phyloP scores from a whole-genome alignment of 306 rosid species.

The Gastrolobium villosum region DNA sequence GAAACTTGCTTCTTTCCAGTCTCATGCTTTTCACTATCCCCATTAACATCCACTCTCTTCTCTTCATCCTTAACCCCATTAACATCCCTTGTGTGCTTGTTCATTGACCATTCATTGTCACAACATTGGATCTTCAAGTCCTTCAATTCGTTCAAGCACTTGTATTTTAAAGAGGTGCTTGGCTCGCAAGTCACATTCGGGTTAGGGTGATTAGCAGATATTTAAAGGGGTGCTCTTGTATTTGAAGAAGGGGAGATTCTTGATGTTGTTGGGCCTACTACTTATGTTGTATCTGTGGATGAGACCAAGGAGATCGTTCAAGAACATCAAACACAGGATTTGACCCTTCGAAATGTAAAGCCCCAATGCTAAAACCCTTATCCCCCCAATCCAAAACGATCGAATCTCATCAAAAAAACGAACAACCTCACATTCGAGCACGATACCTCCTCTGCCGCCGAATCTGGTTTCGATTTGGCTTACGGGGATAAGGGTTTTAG shows the following conservation, averaged over 20 bases:
- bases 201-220: constrained; percentile 75
- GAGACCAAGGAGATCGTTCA: constrained; percentile 79
- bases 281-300: constrained; percentile 87
- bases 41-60: constrained; percentile 20
- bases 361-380: no score
- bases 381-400: constrained; percentile 75
- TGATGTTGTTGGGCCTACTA: constrained; percentile 80
- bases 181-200: constrained; percentile 89
- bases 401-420: no score
- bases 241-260: constrained; percentile 82
- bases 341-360: no score
- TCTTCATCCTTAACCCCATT: no score
- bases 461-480: no score
- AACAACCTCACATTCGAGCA: constrained; percentile 59
- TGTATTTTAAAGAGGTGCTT: no score
- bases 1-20: constrained; percentile 47
- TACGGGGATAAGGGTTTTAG: no score
- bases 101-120: no score
- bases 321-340: no score
- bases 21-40: constrained; percentile 43
- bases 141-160: constrained; percentile 65
- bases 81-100: no score
- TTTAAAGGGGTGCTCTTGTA: constrained; percentile 79
- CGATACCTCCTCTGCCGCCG: constrained; percentile 49
- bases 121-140: constrained; percentile 49